Conservation (phyloP, 2,329 filamentous ascomycete species). For the Sarocladium brachiariae region DNA sequence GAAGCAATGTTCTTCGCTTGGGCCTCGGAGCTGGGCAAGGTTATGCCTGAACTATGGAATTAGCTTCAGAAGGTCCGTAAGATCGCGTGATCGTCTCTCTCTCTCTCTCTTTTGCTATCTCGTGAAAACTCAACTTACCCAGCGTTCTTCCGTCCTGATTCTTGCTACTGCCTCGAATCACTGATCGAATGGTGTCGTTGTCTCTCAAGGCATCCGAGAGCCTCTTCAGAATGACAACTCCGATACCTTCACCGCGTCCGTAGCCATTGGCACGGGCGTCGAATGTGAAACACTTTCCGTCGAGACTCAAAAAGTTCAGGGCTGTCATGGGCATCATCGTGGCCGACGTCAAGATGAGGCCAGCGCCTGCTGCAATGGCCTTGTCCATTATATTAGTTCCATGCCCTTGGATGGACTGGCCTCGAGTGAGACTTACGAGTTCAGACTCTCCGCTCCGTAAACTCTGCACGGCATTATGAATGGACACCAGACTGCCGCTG, state of each 20-base stretch:
- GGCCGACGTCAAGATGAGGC: slow-evolving; percentile 46
- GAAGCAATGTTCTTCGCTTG: slow-evolving; percentile 43
- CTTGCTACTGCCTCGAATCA: slow-evolving; percentile 46
- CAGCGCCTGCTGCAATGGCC: slow-evolving; percentile 44
- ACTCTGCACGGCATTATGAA: slow-evolving; percentile 46
- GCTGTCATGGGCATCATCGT: slow-evolving; percentile 51
- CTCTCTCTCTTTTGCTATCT: no score
- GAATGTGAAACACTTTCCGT: slow-evolving; percentile 46
- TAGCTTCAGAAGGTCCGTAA: no score
- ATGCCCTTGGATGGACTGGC: no score
- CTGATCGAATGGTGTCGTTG: slow-evolving; percentile 49
- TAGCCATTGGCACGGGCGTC: slow-evolving; percentile 57
- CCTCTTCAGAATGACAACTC: slow-evolving; percentile 52
- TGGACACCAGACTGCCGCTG: slow-evolving; percentile 46
- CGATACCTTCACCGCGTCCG: slow-evolving; percentile 56
- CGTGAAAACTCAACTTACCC: not conserved
- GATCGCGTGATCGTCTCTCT: no score
- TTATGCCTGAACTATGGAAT: slow-evolving; percentile 38
- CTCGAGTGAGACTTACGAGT: slow-evolving; percentile 18
- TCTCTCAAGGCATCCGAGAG: slow-evolving; percentile 50
- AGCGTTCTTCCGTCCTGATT: slow-evolving; percentile 46
- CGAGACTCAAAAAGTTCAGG: slow-evolving; percentile 41
- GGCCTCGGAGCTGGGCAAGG: slow-evolving; percentile 46
- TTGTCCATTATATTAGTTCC: not conserved
- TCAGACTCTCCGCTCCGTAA: slow-evolving; percentile 38